phyloP scores from a whole-genome alignment of 306 rosid genomes.

The Gastrolobium villosum region DNA sequence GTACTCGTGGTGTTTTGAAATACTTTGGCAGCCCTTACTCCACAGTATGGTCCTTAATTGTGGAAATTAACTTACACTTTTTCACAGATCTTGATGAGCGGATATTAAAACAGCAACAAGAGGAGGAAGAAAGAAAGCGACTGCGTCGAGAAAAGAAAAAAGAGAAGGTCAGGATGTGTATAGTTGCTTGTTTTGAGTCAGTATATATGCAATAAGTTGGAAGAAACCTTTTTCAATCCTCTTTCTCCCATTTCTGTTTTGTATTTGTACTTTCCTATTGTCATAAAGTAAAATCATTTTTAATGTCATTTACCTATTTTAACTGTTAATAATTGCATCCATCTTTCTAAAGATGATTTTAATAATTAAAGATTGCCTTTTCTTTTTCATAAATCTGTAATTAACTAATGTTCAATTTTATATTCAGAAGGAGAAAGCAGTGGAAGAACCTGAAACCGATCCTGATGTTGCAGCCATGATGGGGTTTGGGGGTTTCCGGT shows the following conservation, averaged over 20 bases:
- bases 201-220: slow-evolving; percentile 1
- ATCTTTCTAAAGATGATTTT: neutral
- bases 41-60: slow-evolving; percentile 1
- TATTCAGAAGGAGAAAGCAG: slow-evolving; percentile 82
- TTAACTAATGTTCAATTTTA: slow-evolving; percentile 34
- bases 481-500: slow-evolving; percentile 97
- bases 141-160: slow-evolving; percentile 92
- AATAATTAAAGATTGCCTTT: neutral
- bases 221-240: slow-evolving; percentile 7
- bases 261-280: neutral
- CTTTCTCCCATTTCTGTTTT: neutral
- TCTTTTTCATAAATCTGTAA: neutral
- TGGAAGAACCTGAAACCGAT: slow-evolving; percentile 85
- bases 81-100: slow-evolving; percentile 89
- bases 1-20: slow-evolving; percentile 11
- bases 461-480: slow-evolving; percentile 96
- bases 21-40: neutral
- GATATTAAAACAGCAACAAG: slow-evolving; percentile 92
- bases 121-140: slow-evolving; percentile 95
- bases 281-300: neutral
- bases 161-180: slow-evolving; percentile 72
- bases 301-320: neutral
- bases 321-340: neutral
- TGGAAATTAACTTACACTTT: slow-evolving; percentile 26
- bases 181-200: slow-evolving; percentile 27